Evolutionary conservation across 805 yeast species (phyloP), one percentile per base, ranked within the genome.

Genomic region (Suhomyces vadensis): DNA sequence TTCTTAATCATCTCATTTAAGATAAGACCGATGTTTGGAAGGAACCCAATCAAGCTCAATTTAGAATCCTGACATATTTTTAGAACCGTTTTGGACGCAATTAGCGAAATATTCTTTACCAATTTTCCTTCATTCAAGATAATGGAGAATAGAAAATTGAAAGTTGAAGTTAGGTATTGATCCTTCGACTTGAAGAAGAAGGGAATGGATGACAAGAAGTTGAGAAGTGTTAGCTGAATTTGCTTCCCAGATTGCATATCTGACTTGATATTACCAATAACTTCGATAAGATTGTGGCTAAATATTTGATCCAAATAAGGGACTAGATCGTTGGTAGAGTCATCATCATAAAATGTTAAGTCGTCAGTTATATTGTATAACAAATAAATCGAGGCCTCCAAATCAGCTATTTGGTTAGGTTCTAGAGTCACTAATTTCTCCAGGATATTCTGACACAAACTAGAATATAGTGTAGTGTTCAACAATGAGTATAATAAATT

Each of bases 401-500:
- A 61, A 37, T 75, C 79, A 9, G 55, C 49, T 51, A 77, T 55
- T 14, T 29, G 33, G 17, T 17, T 4, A 10, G 37, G 38, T 7
- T 11, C 9, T 5, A 43, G 29, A n/a, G 17, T 38, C 3, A 37
- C 27, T 9, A 65, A 41, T 25, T 59, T 58, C 1, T 52, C 44
- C 4, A 62, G 45, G 1, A 79, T 61, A 25, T 67, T 68, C 6
- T 57, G 53, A 1, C 69, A 52, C 22, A 87, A 59, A 16, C 63
- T 69, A 4, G 68, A 65, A 50, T 77, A 78, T 27, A 87, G 60
- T 1, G 73, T 65, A 0, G 22, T 43, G 29, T 86, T 87, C 27
- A 88, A 70, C 4, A 87, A 69, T 0, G 89, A 78, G 67, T 84
- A 87, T 1, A 84, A 63, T 0, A 80, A 71, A 43, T 89, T 94